Evolutionary conservation across 1,139 yeast genomes (phyloP), one percentile per base, ranked within the genome.

Genomic region (Eremothecium cymbalariae): DNA sequence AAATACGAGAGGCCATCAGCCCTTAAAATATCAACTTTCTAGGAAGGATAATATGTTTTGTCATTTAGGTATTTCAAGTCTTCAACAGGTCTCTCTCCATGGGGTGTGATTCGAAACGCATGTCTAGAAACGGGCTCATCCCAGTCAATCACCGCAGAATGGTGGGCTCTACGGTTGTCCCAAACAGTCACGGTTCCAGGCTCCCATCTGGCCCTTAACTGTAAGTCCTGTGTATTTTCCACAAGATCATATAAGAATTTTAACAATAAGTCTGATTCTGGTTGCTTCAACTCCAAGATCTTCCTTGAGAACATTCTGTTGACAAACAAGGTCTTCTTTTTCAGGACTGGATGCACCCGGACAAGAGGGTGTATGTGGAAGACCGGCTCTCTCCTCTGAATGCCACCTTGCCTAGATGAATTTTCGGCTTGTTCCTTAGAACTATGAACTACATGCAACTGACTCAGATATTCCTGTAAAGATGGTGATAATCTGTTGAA

Each of bases 101-200:
- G 70, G 6, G 81, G 73, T 6, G 86, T 77, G 39, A 78, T 69
- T 54, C 88, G 67, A 46, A 76, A 73, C 4, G 80, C 82, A 47
- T 77, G 84, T 57, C 88, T 69, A 25, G 71, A 60, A 32, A 68
- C 64, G 15, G 67, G 69, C 6, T 67, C 61, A 34, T 65, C 72
- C 77, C 79, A 76, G 55, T 78, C 85, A 37, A 72, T 62, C 28
- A 73, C 62, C 4, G 86, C 85, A 16, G 77, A 61, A 54, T 79
- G 86, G 28, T 68, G 59, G 20, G 74, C 72, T 47, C 77, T 63
- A 57, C 86, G 67, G 59, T 78, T 78, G 49, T 79, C 86, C 82
- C 85, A 80, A 15, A 77, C 59, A 16, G 76, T 84, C 20, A 80
- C 78, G 4, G 84, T 74, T 34, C 68, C 64, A 23, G 68, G 68